These are phyloP conservation scores for Cyclotella kingstonii DNA, from an alignment of 108 stramenopile genomes.

Conservation along the genomic window DNA sequence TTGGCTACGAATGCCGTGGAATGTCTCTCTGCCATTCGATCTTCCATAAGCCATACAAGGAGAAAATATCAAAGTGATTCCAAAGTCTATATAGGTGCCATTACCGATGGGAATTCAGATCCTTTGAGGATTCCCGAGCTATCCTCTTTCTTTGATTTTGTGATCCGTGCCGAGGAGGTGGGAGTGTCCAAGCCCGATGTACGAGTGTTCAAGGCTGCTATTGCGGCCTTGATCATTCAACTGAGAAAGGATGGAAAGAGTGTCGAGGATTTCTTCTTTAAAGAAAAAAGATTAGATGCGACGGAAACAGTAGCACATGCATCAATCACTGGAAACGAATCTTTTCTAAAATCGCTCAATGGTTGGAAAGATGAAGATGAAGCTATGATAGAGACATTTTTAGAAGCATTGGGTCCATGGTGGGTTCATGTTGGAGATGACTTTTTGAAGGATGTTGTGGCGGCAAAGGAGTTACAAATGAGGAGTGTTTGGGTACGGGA, in stretches of 20 bases:
- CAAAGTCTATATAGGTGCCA: constrained; percentile 70
- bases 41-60: constrained; percentile 32
- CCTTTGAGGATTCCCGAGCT: constrained; percentile 49
- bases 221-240: constrained; percentile 29
- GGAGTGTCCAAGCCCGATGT: constrained; percentile 78
- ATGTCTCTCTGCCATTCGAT: constrained; percentile 33
- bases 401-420: constrained; percentile 64
- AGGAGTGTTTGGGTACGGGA: constrained; percentile 76
- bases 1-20: constrained; percentile 48
- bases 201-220: constrained; percentile 63
- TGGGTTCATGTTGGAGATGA: constrained; percentile 90
- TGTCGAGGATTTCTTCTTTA: constrained; percentile 39
- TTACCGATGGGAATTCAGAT: constrained; percentile 89
- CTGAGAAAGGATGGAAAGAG: constrained; percentile 22
- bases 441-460: constrained; percentile 84
- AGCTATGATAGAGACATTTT: constrained; percentile 25
- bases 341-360: too few relatives aligned
- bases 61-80: too few relatives aligned
- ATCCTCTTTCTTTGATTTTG: constrained; percentile 63
- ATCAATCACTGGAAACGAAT: too few relatives aligned
- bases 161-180: constrained; percentile 75
- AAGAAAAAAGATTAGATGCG: constrained; percentile 1
- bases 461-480: constrained; percentile 75
- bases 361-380: constrained; percentile 32
- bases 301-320: not conserved